Evolutionary conservation across 306 rosid genomes (phyloP), one percentile per base, ranked within the genome.

Genomic region (Fagus crenata): DNA sequence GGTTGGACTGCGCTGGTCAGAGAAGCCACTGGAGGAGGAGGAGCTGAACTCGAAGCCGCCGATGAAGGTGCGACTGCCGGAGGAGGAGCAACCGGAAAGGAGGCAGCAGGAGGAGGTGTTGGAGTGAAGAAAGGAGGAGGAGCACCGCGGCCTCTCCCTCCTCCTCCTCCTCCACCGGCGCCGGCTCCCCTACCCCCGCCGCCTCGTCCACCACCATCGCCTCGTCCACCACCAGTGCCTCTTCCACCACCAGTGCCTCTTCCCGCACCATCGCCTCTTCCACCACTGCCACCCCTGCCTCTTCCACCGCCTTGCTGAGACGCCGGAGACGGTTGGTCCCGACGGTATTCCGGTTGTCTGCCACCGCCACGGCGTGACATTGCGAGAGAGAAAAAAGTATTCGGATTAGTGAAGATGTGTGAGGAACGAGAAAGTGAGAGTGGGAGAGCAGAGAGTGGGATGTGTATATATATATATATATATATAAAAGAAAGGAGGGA

Each of bases 341-440:
- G 71, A 56, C 81, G 81, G 33, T 2, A 0, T 1, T 63, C 49
- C 4, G 71, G 49, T 32, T 59, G 78, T 17, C 53, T 56, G 6
- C 78, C 69, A 8, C 81, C 61, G 0, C 80, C 78, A 2, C 80
- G 84, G 4, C 78, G 79, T 67, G 84, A 36, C 87, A 84, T 84
- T 54, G 81, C 37, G 49, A 43, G 49, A 43, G 49, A 41, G 43
- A 40, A 22, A 22, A 22, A 22, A 22, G 28, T 22, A 22, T 22
- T 22, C 28, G 28, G 28, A 22, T 22, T 22, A 22, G 28, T 22
- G 28, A 22, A 22, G 28, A 22, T 22, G 28, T 22, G 28, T 22
- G 28, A 22, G 7, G 13, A 43, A 3, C 1, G 49, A 43, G 49
- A 43, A 11, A 7, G 12, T 6, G 49, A 43, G 49, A 0, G 9